Percentiles rank a stretch among this genome's conserved stretches.
These are phyloP conservation scores for Candida ascalaphidarum DNA, from an alignment of 805 yeast species.

Conservation along the genomic window DNA sequence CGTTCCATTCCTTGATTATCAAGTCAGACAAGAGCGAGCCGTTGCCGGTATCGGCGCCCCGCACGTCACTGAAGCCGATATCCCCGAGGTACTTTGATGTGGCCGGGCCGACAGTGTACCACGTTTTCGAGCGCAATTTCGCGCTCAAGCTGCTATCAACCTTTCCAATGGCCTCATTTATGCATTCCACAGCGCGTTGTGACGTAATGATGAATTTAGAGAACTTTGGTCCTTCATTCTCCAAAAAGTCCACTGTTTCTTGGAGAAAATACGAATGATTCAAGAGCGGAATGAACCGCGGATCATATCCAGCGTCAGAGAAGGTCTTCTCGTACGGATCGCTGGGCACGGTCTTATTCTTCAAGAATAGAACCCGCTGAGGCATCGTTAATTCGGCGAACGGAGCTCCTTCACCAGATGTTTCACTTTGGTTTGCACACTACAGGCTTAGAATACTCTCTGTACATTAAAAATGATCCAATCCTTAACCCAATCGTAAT, in stretches of 20 bases:
- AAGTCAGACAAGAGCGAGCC: conserved; percentile 63
- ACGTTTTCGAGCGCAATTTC: conserved; percentile 22
- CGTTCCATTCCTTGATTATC: conserved; percentile 33
- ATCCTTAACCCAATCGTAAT: too few relatives aligned
- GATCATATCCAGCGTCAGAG: conserved; percentile 21
- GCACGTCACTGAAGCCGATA: conserved; percentile 58
- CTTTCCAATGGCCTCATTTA: too few relatives aligned
- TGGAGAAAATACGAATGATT: conserved; percentile 53
- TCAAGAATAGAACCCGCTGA: conserved; percentile 47
- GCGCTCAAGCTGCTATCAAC: conserved; percentile 11
- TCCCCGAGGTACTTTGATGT: conserved; percentile 51
- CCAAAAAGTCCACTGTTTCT: conserved; percentile 32
- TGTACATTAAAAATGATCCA: too few relatives aligned
- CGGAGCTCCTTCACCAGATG: too few relatives aligned
- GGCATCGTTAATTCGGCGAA: too few relatives aligned
- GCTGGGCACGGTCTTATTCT: conserved; percentile 59
- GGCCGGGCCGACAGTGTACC: conserved; percentile 90
- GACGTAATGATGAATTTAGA: conserved; percentile 71
- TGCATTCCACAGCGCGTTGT: conserved; percentile 79
- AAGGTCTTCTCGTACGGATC: conserved; percentile 58
- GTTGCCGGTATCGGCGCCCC: conserved; percentile 82
- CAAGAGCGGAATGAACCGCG: conserved; percentile 66
- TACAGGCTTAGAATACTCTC: too few relatives aligned
- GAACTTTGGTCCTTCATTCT: conserved; percentile 4
- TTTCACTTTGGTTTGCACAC: too few relatives aligned